Evolutionary conservation across 371 early-diverging fungal genomes (phyloP).

Genomic region (Sporodiniella umbellata): DNA sequence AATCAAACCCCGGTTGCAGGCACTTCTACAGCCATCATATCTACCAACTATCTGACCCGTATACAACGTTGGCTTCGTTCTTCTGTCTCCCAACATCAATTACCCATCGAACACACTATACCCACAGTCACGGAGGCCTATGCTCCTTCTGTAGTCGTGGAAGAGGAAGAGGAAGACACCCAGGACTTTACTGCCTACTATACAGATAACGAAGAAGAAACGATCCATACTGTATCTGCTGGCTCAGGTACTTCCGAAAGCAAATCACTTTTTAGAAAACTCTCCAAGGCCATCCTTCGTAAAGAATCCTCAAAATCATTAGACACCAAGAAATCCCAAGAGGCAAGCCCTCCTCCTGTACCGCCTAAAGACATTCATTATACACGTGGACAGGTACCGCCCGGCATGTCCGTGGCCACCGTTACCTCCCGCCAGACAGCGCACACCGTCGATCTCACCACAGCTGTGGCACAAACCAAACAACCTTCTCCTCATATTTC

Average conservation of each 20-base stretch:
- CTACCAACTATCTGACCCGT: conserved; percentile 34
- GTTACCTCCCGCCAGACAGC: conserved; percentile 25
- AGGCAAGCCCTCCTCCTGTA: too few species aligned
- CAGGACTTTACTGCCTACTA: conserved; percentile 3
- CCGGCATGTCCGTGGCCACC: conserved; percentile 26
- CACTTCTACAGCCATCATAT: conserved; percentile 23
- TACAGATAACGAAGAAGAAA: conserved; percentile 1
- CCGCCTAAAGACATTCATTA: conserved; percentile 19
- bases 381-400: conserved; percentile 5
- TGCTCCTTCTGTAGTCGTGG: conserved; percentile 4
- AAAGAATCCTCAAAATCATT: conserved; percentile 15
- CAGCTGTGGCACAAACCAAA: conserved; percentile 12
- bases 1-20: conserved; percentile 15
- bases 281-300: conserved; percentile 22
- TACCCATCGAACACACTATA: conserved; percentile 13
- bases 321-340: conserved; percentile 7
- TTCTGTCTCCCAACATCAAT: conserved; percentile 36
- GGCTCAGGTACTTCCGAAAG: conserved; percentile 8
- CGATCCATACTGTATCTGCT: neutral
- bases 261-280: conserved; percentile 23
- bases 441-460: conserved; percentile 21
- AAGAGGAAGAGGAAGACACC: neutral
- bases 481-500: conserved; percentile 10
- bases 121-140: conserved; percentile 12
- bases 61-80: conserved; percentile 49